phyloP scores from a whole-genome alignment of 345 rosid genomes.

The Bruguiera parviflora region DNA sequence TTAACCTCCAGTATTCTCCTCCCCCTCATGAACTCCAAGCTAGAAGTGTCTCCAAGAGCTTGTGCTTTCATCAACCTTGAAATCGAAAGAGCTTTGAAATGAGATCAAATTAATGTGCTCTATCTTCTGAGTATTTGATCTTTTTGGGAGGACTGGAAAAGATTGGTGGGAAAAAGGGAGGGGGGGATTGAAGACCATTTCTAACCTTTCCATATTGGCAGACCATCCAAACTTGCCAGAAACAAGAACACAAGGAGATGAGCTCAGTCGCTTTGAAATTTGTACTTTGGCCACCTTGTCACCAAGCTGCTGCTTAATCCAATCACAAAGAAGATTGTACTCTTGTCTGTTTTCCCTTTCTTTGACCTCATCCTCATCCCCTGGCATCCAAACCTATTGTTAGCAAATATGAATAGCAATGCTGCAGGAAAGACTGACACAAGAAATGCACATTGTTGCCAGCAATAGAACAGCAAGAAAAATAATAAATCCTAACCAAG shows the following conservation, averaged over 20 bases:
- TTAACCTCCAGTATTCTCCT: slow-evolving; percentile 92
- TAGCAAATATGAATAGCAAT: background rate
- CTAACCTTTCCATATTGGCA: slow-evolving; percentile 97
- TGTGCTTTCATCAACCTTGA: slow-evolving; percentile 97
- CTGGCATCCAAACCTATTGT: slow-evolving; percentile 28
- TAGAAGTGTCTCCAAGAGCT: slow-evolving; percentile 91
- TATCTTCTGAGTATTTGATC: background rate
- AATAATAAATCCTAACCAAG: slow-evolving; percentile 50
- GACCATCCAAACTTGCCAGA: slow-evolving; percentile 99
- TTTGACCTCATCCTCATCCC: slow-evolving; percentile 92
- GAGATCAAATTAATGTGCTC: background rate
- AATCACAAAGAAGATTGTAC: slow-evolving; percentile 76
- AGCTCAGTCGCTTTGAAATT: slow-evolving; percentile 85
- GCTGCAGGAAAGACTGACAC: background rate
- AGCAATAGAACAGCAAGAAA: background rate
- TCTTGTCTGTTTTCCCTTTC: slow-evolving; percentile 86
- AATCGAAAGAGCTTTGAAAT: slow-evolving; percentile 4
- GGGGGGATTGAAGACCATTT: background rate
- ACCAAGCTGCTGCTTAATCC: slow-evolving; percentile 97
- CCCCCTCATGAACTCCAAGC: slow-evolving; percentile 98
- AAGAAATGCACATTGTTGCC: background rate
- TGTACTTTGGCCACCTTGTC: slow-evolving; percentile 95
- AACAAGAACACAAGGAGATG: slow-evolving; percentile 97
- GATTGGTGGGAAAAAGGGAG: background rate
- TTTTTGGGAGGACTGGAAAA: too few relatives aligned